phyloP scores from a whole-genome alignment of 2,329 filamentous ascomycete species.

The Pleurostoma richardsiae region DNA sequence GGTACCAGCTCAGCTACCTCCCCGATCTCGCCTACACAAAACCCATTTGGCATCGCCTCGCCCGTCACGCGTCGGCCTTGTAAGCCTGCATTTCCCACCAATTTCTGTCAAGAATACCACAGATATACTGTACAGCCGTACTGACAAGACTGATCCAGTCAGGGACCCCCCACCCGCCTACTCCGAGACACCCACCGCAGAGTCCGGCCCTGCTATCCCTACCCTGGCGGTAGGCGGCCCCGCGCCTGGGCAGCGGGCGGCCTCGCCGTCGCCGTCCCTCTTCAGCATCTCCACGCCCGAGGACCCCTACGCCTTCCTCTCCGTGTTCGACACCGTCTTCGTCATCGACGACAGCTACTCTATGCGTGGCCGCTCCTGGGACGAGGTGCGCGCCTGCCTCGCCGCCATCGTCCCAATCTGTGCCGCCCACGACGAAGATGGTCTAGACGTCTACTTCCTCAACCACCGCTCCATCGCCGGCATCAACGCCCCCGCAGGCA shows the following conservation, averaged over 20 bases:
- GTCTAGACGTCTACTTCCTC: conserved; percentile 87
- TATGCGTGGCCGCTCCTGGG: conserved; percentile 76
- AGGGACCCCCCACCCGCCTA: conserved; percentile 31
- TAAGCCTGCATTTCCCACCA: conserved; percentile 5
- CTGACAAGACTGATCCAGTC: conserved; percentile 1
- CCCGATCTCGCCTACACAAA: background rate
- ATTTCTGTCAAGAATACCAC: background rate
- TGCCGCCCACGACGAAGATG: conserved; percentile 72
- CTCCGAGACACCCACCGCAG: conserved; percentile 10
- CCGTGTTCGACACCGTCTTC: conserved; percentile 80
- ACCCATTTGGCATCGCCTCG: conserved; percentile 10
- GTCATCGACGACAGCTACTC: conserved; percentile 85
- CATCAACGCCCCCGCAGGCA: conserved; percentile 23
- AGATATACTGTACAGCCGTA: too few relatives aligned
- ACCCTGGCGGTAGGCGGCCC: too few relatives aligned
- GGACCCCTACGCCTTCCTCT: conserved; percentile 71
- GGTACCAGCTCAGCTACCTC: conserved; percentile 5
- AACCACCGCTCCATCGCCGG: conserved; percentile 53
- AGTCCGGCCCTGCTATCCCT: conserved; percentile 9
- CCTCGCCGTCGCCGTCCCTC: conserved; percentile 12
- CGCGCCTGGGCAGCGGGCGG: conserved; percentile 4
- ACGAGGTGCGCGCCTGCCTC: conserved; percentile 66
- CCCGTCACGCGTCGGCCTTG: conserved; percentile 11
- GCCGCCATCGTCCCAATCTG: conserved; percentile 75
- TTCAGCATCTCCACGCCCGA: conserved; percentile 40